Evolutionary conservation across 176 grass and related monocot genomes (phyloP).

Genomic region (Carex cristatella): DNA sequence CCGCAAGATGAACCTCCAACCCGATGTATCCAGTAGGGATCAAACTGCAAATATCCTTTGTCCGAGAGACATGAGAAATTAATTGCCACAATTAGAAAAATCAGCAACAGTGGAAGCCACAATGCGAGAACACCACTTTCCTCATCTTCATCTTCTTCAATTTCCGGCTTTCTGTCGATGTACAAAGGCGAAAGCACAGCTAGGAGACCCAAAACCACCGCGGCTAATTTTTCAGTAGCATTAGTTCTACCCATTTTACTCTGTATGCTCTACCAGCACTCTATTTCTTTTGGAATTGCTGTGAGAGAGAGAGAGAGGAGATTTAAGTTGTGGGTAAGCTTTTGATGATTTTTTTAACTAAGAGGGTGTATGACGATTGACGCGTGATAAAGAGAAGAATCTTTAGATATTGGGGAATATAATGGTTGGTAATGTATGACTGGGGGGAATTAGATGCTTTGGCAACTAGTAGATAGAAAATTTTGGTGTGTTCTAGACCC

Average conservation of each 20-base stretch:
- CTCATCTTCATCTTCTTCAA: slow-evolving; percentile 40
- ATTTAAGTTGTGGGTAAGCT: not conserved
- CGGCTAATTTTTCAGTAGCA: slow-evolving; percentile 62
- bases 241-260: slow-evolving; percentile 49
- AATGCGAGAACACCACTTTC: slow-evolving; percentile 28
- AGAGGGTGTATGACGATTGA: not conserved
- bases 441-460: slow-evolving; percentile 22
- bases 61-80: slow-evolving; percentile 79
- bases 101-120: slow-evolving; percentile 64
- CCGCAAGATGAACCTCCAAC: slow-evolving; percentile 78
- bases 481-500: not conserved
- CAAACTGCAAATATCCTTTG: slow-evolving; percentile 59
- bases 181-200: slow-evolving; percentile 86
- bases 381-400: slow-evolving; percentile 18
- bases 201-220: slow-evolving; percentile 46
- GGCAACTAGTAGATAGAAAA: slow-evolving; percentile 9
- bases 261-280: not conserved
- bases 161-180: slow-evolving; percentile 44
- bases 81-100: slow-evolving; percentile 59
- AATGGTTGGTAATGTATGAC: slow-evolving; percentile 20
- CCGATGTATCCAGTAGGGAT: slow-evolving; percentile 96
- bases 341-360: slow-evolving; percentile 17
- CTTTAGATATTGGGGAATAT: slow-evolving; percentile 23
- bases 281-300: not conserved
- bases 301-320: not conserved